These are phyloP conservation scores for Boletus subparvulus DNA, from an alignment of 768 basidiomycete species.

Conservation along the genomic window DNA sequence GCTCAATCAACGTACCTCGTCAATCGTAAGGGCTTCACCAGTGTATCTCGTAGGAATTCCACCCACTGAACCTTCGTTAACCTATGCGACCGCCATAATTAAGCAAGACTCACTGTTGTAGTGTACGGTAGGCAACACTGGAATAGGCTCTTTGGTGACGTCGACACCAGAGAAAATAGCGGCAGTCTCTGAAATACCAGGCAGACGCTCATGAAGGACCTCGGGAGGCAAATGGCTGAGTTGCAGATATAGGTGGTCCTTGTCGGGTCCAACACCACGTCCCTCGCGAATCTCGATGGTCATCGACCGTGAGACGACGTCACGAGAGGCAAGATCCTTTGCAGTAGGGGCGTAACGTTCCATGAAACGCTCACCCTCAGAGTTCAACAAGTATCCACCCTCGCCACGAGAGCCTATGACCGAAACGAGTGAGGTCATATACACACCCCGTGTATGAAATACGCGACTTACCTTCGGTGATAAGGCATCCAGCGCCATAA, in stretches of 20 bases:
- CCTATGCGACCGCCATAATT: background rate
- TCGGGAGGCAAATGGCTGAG: conserved; percentile 96
- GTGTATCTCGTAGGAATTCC: conserved; percentile 99
- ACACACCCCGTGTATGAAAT: background rate
- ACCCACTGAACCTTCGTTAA: conserved; percentile 65
- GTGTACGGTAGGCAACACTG: conserved; percentile 96
- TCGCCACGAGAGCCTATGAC: conserved; percentile 91
- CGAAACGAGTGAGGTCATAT: background rate
- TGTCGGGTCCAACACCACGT: conserved; percentile 97
- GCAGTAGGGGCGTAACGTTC: conserved; percentile 99
- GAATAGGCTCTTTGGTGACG: conserved; percentile 99
- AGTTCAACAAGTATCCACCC: conserved; percentile 97
- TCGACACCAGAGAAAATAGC: conserved; percentile 99
- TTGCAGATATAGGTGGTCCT: conserved; percentile 96
- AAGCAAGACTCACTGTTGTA: conserved; percentile 80
- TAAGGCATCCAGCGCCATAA: conserved; percentile 98
- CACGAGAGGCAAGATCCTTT: conserved; percentile 98
- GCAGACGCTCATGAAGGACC: conserved; percentile 92
- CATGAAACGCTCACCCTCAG: conserved; percentile 99
- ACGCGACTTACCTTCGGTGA: conserved; percentile 79
- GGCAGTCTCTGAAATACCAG: conserved; percentile 99
- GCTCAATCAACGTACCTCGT: conserved; percentile 45
- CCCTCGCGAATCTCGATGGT: conserved; percentile 98
- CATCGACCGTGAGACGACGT: conserved; percentile 99
- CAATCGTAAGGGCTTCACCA: conserved; percentile 90